Base-by-base conservation (phyloP, 257 asterid genomes). In the Scutellaria minor region DNA sequence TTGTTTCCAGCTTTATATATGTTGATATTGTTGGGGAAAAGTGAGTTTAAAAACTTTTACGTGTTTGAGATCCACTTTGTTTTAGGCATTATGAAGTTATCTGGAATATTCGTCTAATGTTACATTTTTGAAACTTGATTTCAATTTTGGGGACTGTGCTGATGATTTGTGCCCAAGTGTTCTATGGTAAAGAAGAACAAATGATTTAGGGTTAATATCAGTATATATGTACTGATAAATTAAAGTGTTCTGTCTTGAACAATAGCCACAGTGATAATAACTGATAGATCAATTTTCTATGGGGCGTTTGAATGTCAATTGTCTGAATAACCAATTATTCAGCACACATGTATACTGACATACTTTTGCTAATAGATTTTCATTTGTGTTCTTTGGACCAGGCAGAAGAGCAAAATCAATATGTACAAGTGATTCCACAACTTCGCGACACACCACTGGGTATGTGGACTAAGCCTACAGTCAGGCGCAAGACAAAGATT, bases 401-500 rank as follows among this genome's bases (percentile, higher is more conserved):
- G 99, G 79, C 73, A 8, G 87, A 73, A 74, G 96, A 83, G 74
- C 82, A 82, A 71, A 84, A 76, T 70, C 84, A 82, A 75, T 80
- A 72, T 80, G 63, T 83, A 44, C 86, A 81, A 76, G 94, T 78
- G 75, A 71, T 87, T 81, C 87, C 87, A 66, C 87, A 85, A 71
- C 85, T 71, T 57, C 88, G 86, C 14, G 86, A 86, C 65, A 79
- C 87, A 60, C 81, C 98, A 15, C 78, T 55, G 15, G 81, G 89
- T 35, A 73, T 83, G 82, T 83, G 89, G 93, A 78, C 98, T 68
- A 94, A 88, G 83, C 96, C 99, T 66, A 78, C 62, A 35, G 97
- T 88, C 59, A 85, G 96, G 72, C 96, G 97, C 7, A 94, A 94
- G 89, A 94, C 99, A 40, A 94, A 94, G 82, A 94, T 92, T 75